Evolutionary conservation across 2,329 filamentous ascomycete species (phyloP).

Genomic region (Trichothecium sympodiale): DNA sequence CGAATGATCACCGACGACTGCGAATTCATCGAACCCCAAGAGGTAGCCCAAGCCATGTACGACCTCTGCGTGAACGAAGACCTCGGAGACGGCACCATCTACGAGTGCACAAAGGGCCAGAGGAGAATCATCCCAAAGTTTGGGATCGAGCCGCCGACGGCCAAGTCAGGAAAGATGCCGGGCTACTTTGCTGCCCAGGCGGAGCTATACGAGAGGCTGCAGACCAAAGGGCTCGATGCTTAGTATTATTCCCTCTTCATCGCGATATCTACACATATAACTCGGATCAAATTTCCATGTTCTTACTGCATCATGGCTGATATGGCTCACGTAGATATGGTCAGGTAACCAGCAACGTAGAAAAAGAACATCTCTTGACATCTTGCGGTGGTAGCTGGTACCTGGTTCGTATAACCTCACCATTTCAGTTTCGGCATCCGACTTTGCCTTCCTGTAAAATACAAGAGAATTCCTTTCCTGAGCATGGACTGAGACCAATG

Average conservation of each 20-base stretch:
- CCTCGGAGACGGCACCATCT: conserved; percentile 12
- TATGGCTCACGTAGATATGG: too few species aligned
- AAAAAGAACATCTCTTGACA: too few species aligned
- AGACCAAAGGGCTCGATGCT: conserved; percentile 11
- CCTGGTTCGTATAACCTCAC: too few species aligned
- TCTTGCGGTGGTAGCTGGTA: too few species aligned
- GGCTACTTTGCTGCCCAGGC: conserved; percentile 13
- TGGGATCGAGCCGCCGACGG: conserved; percentile 13
- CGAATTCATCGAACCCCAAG: conserved; percentile 18
- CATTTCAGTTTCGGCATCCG: too few species aligned
- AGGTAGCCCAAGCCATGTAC: conserved; percentile 18
- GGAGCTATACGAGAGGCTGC: conserved; percentile 12
- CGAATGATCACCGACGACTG: conserved; percentile 13
- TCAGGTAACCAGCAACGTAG: too few species aligned
- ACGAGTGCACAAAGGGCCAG: conserved; percentile 9
- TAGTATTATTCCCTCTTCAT: conserved; percentile 4
- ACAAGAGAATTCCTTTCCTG: too few species aligned
- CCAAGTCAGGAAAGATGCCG: conserved; percentile 11
- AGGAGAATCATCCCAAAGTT: conserved; percentile 17
- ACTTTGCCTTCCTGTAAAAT: too few species aligned
- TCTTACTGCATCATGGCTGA: too few species aligned
- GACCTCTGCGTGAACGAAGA: conserved; percentile 5
- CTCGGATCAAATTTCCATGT: too few species aligned
- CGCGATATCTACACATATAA: too few species aligned
- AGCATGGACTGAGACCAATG: too few species aligned